Percentiles rank a stretch among this genome's conserved stretches.
Conservation (phyloP, 2,329 filamentous ascomycete species). For the Byssothecium circinans region DNA sequence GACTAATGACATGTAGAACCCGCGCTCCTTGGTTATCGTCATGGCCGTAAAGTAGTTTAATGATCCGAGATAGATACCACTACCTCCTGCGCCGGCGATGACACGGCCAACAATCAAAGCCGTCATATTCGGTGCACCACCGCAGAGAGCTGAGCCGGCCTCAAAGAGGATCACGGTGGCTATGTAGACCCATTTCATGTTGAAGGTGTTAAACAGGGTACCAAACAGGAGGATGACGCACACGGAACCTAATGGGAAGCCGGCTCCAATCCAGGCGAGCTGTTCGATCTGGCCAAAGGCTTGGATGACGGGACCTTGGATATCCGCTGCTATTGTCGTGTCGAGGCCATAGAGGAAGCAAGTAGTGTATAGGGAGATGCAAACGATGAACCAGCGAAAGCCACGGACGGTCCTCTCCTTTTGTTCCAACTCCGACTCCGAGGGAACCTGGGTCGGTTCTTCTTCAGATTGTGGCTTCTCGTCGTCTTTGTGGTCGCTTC, state of each 20-base stretch:
- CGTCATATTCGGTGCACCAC: conserved; percentile 33
- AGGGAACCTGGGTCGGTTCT: too few relatives aligned
- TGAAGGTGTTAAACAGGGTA: conserved; percentile 48
- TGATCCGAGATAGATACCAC: conserved; percentile 47
- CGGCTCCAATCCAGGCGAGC: conserved; percentile 27
- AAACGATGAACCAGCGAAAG: conserved; percentile 14
- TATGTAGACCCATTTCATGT: conserved; percentile 50
- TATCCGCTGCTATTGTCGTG: conserved; percentile 30
- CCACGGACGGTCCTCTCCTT: too few relatives aligned
- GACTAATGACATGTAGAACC: conserved; percentile 34
- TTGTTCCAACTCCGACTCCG: too few relatives aligned
- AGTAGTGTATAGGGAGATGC: conserved; percentile 7
- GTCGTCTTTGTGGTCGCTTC: too few relatives aligned
- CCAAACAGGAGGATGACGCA: conserved; percentile 23
- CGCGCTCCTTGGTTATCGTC: conserved; percentile 23
- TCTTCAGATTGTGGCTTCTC: too few relatives aligned
- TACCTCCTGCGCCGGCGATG: conserved; percentile 50
- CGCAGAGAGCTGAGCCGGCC: conserved; percentile 39
- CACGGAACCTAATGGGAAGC: conserved; percentile 16
- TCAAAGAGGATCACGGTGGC: conserved; percentile 26
- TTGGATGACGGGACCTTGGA: conserved; percentile 20
- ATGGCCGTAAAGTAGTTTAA: conserved; percentile 15
- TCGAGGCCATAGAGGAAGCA: conserved; percentile 34
- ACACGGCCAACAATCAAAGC: conserved; percentile 47
- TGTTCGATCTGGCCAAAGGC: conserved; percentile 17